Evolutionary conservation across 2,329 filamentous ascomycete species (phyloP).

Genomic region (Macrophomina tecta): DNA sequence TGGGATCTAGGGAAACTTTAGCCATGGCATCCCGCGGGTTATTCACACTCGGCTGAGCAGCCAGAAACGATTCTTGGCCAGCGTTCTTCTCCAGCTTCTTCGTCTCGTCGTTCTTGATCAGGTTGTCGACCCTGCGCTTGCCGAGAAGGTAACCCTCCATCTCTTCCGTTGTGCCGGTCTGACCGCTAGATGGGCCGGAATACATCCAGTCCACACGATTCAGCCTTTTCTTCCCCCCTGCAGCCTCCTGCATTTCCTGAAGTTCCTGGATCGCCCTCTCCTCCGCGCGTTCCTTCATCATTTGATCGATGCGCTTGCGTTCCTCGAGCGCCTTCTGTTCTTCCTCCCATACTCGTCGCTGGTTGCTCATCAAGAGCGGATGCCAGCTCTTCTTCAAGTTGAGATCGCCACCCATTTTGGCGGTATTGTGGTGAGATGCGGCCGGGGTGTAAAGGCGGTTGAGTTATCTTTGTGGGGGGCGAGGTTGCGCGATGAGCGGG

Average conservation of each 20-base stretch:
- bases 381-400: slow-evolving; percentile 95
- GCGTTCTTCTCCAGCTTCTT: slow-evolving; percentile 68
- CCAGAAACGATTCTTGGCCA: slow-evolving; percentile 67
- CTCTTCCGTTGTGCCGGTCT: slow-evolving; percentile 73
- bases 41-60: slow-evolving; percentile 69
- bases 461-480: not conserved
- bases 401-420: slow-evolving; percentile 89
- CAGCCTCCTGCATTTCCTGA: slow-evolving; percentile 84
- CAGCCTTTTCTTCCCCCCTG: slow-evolving; percentile 79
- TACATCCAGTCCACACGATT: slow-evolving; percentile 99
- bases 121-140: slow-evolving; percentile 85
- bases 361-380: slow-evolving; percentile 87
- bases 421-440: slow-evolving; percentile 32
- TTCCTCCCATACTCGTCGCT: slow-evolving; percentile 84
- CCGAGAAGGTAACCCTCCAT: slow-evolving; percentile 92
- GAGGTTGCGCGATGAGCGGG: not conserved
- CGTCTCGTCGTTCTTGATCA: slow-evolving; percentile 81
- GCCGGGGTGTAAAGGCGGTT: not conserved
- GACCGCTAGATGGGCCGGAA: slow-evolving; percentile 78
- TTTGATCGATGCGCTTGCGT: slow-evolving; percentile 89
- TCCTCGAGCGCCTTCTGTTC: slow-evolving; percentile 93
- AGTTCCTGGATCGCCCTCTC: slow-evolving; percentile 92
- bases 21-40: slow-evolving; percentile 77
- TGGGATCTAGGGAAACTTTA: slow-evolving; percentile 89
- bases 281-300: slow-evolving; percentile 91